Base-by-base conservation (phyloP, 2,329 filamentous ascomycete species). In the Verticillium nonalfalfae region DNA sequence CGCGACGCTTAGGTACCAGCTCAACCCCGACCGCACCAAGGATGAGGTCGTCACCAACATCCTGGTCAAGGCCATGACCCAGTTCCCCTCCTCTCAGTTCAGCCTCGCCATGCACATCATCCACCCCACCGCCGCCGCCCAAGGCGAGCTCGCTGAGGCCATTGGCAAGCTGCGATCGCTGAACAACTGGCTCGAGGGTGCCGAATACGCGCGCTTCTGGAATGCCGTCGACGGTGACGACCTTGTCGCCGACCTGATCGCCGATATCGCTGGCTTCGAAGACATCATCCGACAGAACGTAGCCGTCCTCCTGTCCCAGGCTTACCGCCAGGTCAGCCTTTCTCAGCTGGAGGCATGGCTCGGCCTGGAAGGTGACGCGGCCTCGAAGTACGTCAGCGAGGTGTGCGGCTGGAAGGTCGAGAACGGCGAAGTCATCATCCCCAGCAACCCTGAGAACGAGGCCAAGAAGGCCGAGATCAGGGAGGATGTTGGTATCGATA, bases 31-130 rank as follows among this genome's bases (percentile, higher is more conserved):
- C 82, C 91, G 97, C 70, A 88, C 93, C 74, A 94, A 95, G 82
- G 91, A 97, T 74, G 95, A 99, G 79, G 92, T 94, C 73, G 93
- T 95, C 78, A 98, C 95, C 83, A 98, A 98, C 85, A 90, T 98
- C 80, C 92, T 99, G 76, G 93, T 96, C 83, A 99, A 98, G 84
- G 86, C 93, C 68, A 88, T 99, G 75, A 97, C 94, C 69, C 91
- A 97, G 80, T 99, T 99, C 84, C 95, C 95, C 66, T 93, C 91
- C 21, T 88, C 95, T 55, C 93, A 98, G 78, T 99, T 98, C 87
- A 89, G 88, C 70, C 91, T 98, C 71, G 90, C 90, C 71, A 89
- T 99, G 65, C 91, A 96, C 74, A 91, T 99, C 67, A 93, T 99
- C 72, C 92, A 93, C 66, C 90, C 94, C 56, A 87, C 93, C 67